Evolutionary conservation across 345 rosid species (phyloP), one percentile per base, ranked within the genome.

Genomic region (Bruguiera parviflora): DNA sequence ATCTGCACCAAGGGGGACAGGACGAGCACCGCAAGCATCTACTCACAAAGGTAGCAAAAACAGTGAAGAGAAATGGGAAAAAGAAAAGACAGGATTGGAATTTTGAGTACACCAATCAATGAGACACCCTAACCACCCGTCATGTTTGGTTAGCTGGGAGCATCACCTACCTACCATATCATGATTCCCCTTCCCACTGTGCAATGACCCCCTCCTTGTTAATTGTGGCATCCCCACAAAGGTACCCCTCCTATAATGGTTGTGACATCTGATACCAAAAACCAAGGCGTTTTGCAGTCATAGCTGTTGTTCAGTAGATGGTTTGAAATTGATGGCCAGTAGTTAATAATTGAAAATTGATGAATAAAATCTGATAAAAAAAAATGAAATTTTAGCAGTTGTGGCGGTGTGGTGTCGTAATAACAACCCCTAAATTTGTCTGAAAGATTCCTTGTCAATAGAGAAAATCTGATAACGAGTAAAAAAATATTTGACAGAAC

Each of bases 71-170:
- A 43, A 13, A 43, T 0, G 5, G 49, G 49, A 43, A 25, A 58
- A 47, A 22, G 70, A 49, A 33, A 65, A 58, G 75, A 65, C 53
- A 24, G 65, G 60, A 31, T 65, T 72, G 65, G 65, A 49, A 71
- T 64, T 28, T 21, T 55, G 15, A 33, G 39, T 10, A 37, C 67
- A 37, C 13, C 22, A 60, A 64, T 65, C 69, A 76, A 70, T 64
- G 78, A 71, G 77, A 67, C 69, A 77, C 85, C 87, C 89, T 75
- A 78, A 79, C 87, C 67, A 79, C 76, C 82, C 89, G 84, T 78
- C 85, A 72, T 78, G 82, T 70, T 69, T 13, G 82, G 73, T 27
- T 63, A 72, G 65, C 19, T 72, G 82, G 91, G 83, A 82, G 79
- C 86, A 84, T 63, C 78, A 61, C 79, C 75, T 29, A 66, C 79